Base-by-base conservation (phyloP, 306 rosid genomes). In the Herpetospermum pedunculosum region DNA sequence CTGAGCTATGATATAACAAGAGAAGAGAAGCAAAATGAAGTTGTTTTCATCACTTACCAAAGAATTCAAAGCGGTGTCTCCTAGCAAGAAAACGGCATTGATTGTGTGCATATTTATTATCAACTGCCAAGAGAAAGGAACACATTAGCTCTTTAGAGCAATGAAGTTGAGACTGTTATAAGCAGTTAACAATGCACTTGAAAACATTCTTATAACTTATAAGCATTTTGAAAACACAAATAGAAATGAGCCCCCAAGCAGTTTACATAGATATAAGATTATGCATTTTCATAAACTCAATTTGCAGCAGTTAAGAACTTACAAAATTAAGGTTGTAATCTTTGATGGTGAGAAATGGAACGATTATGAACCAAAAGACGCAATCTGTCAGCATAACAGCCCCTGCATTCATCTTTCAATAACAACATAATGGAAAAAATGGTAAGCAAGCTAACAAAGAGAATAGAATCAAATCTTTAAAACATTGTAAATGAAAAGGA, bases 301-400 rank as follows among this genome's bases (percentile, higher is more conserved):
- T 44, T 59, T 60, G 26, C 10, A 62, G 21, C 10, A 0, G 65
- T 41, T 9, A 38, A 35, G 40, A 41, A 81, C 97, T 95, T 85
- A 91, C 99, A 64, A 91, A 91, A 76, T 85, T 87, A 57, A 91
- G 82, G 83, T 88, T 77, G 85, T 91, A 87, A 73, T 91, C 95
- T 80, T 87, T 91, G 74, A 88, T 82, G 63, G 91, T 72, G 54
- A 91, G 89, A 84, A 91, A 89, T 5, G 99, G 99, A 72, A 95
- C 88, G 40, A 95, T 76, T 58, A 91, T 65, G 84, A 91, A 88
- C 99, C 99, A 95, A 77, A 89, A 95, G 35, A 92, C 97, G 53
- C 90, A 87, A 72, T 94, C 99, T 50, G 99, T 94, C 77, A 94
- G 90, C 77, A 89, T 53, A 26, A 94, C 96, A 43, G 99, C 97